Base-by-base conservation (phyloP, 169 alveolate genomes). In the Plasmodium gallinaceum region DNA sequence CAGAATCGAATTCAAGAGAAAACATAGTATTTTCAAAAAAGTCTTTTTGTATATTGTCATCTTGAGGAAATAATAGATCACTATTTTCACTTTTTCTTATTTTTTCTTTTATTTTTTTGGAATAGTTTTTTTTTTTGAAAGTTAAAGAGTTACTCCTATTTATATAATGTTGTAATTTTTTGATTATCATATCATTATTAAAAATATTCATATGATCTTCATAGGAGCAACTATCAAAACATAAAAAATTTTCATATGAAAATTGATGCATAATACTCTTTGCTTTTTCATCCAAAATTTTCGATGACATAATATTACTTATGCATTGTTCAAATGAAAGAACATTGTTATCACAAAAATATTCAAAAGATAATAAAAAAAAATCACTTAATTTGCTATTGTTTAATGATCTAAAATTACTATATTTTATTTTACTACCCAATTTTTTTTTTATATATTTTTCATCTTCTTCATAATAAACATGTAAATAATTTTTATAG, bases 191-290 rank as follows among this genome's bases (percentile, higher is more conserved):
- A 12, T 71, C 83, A 20, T 71, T 52, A 51, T 46, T 37, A 71
- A 71, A 71, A 24, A 71, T 58, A 58, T 71, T 39, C 16, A 71
- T 20, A 0, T 71, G 45, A 14, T 71, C 83, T 51, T 22, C 48
- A 51, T 32, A 37, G 26, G 83, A 37, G 65, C 83, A 71, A 26
- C 42, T 39, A 45, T 71, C 68, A 7, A 24, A 32, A 37, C 83
- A 71, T 71, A 71, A 22, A 71, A 71, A 71, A 58, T n/a, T 71
- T 52, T 58, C 64, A 71, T 71, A 71, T 71, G 45, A 20, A 58
- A 71, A 71, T n/a, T 71, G 83, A 58, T 71, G 83, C 83, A 71
- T 45, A 71, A 71, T 46, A 39, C 83, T 71, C 45, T 71, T 71
- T 20, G 43, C 61, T 46, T 48, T 71, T 39, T 71, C 83, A 18